Evolutionary conservation across 2,329 filamentous ascomycete species (phyloP), one percentile per base, ranked within the genome.

Genomic region (Cladosporium sp.): DNA sequence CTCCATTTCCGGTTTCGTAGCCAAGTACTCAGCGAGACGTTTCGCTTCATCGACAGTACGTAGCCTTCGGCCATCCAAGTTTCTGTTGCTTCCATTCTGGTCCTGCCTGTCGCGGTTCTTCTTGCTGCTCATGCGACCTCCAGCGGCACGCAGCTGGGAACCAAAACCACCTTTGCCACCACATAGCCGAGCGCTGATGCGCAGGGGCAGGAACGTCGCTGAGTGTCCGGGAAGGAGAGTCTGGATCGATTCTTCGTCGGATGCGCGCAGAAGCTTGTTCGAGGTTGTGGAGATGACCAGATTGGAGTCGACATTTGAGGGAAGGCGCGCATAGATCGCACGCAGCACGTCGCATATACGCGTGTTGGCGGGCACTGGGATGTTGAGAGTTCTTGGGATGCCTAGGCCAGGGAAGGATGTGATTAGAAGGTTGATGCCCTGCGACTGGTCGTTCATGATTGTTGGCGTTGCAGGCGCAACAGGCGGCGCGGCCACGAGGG

Each of bases 91-190:
- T 22, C 86, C 92, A 68, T 95, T 93, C 9, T 62, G 58, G 61
- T 91, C 87, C 54, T 85, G 87, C 66, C 89, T 85, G 57, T 87
- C 87, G 68, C 87, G 87, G 80, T 93, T 94, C 78, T 95, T 95
- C 65, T 86, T 85, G n/a, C 90, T 93, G 2, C 91, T 96, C 94
- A 99, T 99, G 77, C 95, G 93, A 39, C 95, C 94, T 70, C 95
- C 94, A 3, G 94, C 94, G 0, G 95, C 94, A 70, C 95, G 90
- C 36, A 99, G 85, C 73, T 99, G 95, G 1, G 93, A 97, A 55
- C 94, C 94, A 71, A 99, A 99, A 68, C 94, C 94, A 74, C 94
- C 94, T 72, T 99, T 99, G 71, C 95, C 95, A 77, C 95, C 94
- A 65, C 88, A 89, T 37, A 97, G 77, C 5, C 89, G 88, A 1